Conservation (phyloP, 2,329 filamentous ascomycete genomes). For the Penicillium sp. region DNA sequence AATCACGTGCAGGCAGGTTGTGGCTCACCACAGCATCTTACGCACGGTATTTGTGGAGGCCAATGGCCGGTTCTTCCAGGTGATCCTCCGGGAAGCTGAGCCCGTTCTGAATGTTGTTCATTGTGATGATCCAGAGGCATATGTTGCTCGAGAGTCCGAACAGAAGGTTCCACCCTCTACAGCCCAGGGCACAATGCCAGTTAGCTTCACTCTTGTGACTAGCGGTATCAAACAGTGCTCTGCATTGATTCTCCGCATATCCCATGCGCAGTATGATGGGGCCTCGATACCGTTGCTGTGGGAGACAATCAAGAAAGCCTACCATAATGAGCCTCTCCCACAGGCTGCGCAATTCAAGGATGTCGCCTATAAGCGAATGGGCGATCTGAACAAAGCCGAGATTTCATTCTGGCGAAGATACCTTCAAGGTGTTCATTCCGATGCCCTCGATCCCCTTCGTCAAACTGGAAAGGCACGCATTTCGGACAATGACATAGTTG, state of each 20-base stretch:
- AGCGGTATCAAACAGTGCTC: not conserved
- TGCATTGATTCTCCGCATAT: not conserved
- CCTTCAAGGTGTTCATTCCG: not conserved
- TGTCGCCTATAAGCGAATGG: not conserved
- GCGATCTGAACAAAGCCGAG: not conserved
- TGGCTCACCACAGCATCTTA: constrained; percentile 11
- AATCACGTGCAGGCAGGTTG: not conserved
- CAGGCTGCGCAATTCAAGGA: not conserved
- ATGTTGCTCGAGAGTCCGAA: not conserved
- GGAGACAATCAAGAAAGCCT: constrained; percentile 3
- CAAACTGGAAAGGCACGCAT: not conserved
- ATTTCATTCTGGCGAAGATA: not conserved
- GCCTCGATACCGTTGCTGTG: constrained; percentile 1
- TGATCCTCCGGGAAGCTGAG: constrained; percentile 4
- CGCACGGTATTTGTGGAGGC: constrained; percentile 8
- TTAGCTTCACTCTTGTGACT: constrained; percentile 1
- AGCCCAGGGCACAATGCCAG: not conserved
- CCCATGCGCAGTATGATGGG: constrained; percentile 10
- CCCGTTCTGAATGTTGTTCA: constrained; percentile 4
- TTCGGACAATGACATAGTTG: not conserved
- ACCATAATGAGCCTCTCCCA: not conserved
- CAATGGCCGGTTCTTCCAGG: constrained; percentile 5
- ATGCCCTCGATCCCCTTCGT: not conserved
- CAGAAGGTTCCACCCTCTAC: not conserved
- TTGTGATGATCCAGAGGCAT: constrained; percentile 7